Conservation (phyloP, 257 asterid species). For the Linaria vulgaris region DNA sequence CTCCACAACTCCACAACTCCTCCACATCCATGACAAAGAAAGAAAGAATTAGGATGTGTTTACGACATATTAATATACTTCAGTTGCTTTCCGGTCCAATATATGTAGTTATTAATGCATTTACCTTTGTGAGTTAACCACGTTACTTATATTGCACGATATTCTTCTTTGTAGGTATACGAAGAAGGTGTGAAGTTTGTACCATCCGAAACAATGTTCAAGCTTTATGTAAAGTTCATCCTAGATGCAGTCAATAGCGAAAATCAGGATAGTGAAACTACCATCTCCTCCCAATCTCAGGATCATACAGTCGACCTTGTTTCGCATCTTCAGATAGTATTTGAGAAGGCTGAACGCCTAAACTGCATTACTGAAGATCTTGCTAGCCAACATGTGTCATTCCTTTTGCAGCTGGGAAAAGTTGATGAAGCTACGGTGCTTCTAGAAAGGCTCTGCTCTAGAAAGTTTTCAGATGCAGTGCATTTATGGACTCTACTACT, state of each 20-base stretch:
- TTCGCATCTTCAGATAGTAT: slow-evolving; percentile 55
- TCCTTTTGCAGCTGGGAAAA: slow-evolving; percentile 60
- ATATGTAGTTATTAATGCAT: not conserved
- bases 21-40: not conserved
- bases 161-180: slow-evolving; percentile 52
- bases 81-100: slow-evolving; percentile 5
- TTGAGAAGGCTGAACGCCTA: slow-evolving; percentile 67
- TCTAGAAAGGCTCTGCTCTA: slow-evolving; percentile 56
- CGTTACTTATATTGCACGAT: slow-evolving; percentile 22
- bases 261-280: slow-evolving; percentile 32
- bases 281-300: slow-evolving; percentile 27
- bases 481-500: slow-evolving; percentile 63
- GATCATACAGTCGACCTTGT: slow-evolving; percentile 44
- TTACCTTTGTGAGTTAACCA: slow-evolving; percentile 3
- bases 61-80: slow-evolving; percentile 7
- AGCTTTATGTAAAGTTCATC: slow-evolving; percentile 66
- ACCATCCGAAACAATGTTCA: slow-evolving; percentile 56
- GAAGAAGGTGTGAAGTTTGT: slow-evolving; percentile 62
- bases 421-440: slow-evolving; percentile 58
- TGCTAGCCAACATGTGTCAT: slow-evolving; percentile 70
- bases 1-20: not conserved
- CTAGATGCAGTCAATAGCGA: slow-evolving; percentile 43
- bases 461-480: slow-evolving; percentile 53
- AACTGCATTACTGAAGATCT: slow-evolving; percentile 70
- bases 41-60: not conserved